Evolutionary conservation across 176 grass and related monocot genomes (phyloP), one percentile per base, ranked within the genome.

Genomic region (Triticum timopheevii): DNA sequence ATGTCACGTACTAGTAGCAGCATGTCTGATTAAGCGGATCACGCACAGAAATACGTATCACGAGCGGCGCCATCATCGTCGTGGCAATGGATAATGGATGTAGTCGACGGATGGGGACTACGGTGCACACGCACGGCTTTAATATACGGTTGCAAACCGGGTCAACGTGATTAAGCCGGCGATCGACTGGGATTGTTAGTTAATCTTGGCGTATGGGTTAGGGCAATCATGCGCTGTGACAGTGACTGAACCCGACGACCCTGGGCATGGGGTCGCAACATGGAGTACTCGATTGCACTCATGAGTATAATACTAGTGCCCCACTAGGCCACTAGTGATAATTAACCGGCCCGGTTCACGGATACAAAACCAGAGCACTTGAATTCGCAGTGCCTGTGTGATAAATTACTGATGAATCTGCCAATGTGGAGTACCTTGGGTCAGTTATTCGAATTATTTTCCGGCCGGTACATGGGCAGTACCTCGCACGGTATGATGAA

Each of bases 221-320:
- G 35, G 27, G 8, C 52, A 36, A 78, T 78, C 50, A 78, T 79
- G 9, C 22, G 67, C 66, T 4, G 30, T 23, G 72, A 78, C 34
- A 69, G 11, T 61, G 63, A 77, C 49, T 23, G 52, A 38, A 49
- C 35, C 78, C 79, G 30, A 33, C 52, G 58, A 81, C 85, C 24
- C 13, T 76, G 12, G 47, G 52, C 36, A 35, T 35, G 34, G 40
- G 40, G 23, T 56, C 52, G 7, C 54, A 58, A 58, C 6, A 0
- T 20, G 17, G 54, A 22, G 7, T 16, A 17, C 54, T 58, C 54
- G 0, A 58, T 2, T 56, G 52, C 17, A 56, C 16, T 56, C 16
- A 19, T 56, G 17, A 56, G 17, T 56, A 45, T 10, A 24, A 45
- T 10, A 24, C 25, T 27, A 77, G 30, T 23, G 22, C 59, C 22